phyloP scores from a whole-genome alignment of 768 basidiomycete species.

The Lactifluus hygrophoroides region DNA sequence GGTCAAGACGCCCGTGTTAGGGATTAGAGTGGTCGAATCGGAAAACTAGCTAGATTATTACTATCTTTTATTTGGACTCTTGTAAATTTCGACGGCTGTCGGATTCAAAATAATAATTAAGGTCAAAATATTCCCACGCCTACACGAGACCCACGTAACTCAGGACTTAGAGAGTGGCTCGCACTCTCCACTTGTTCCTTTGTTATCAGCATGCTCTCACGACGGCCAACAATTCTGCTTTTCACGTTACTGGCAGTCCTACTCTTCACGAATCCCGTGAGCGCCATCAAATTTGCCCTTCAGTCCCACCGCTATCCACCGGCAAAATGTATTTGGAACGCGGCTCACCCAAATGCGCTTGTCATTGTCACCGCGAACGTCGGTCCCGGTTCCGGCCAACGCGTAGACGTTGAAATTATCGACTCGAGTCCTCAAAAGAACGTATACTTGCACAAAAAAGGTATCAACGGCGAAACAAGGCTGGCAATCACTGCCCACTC shows the following conservation, averaged over 20 bases:
- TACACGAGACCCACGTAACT: too few relatives aligned
- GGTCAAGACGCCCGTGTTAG: background rate
- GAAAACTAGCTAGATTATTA: too few relatives aligned
- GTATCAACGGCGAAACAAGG: conserved; percentile 84
- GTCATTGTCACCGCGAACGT: conserved; percentile 97
- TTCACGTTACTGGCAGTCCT: conserved; percentile 21
- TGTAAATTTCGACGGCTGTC: too few relatives aligned
- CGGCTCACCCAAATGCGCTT: conserved; percentile 75
- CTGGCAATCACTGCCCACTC: conserved; percentile 90
- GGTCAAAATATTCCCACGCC: too few relatives aligned
- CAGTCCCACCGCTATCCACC: conserved; percentile 63
- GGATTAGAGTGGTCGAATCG: too few relatives aligned
- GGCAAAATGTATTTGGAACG: conserved; percentile 92
- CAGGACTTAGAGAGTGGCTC: too few relatives aligned
- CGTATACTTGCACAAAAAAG: conserved; percentile 83
- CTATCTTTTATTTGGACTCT: too few relatives aligned
- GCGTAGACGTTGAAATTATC: conserved; percentile 89
- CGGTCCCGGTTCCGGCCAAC: conserved; percentile 62
- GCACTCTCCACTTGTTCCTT: too few relatives aligned
- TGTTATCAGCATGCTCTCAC: conserved; percentile 15
- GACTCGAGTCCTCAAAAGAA: conserved; percentile 82
- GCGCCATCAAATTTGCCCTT: conserved; percentile 82
- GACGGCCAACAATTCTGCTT: conserved; percentile 5
- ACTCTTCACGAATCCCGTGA: conserved; percentile 25
- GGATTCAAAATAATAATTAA: too few relatives aligned